Evolutionary conservation across 768 basidiomycete species (phyloP), one percentile per base, ranked within the genome.

Genomic region (Coprinellus micaceus): DNA sequence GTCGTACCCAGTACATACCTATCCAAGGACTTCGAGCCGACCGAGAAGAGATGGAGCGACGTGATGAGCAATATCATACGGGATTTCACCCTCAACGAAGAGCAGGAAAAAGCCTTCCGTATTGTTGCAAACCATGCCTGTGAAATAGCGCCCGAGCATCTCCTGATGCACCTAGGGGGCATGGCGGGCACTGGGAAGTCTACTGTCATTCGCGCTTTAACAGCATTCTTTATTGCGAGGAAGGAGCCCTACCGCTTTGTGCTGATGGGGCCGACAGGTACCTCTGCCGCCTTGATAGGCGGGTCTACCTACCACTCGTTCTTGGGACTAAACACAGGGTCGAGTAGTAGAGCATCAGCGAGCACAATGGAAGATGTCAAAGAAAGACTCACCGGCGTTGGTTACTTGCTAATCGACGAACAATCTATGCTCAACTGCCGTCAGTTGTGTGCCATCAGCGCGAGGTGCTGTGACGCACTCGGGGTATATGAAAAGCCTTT

Each of bases 261-360:
- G 1, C 24, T 62, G 2, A 40, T 69, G 2, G 67, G 63, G 11
- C 67, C 67, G 1, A 71, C 67, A 7, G 69, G 69, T 0, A 37
- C 63, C 9, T 62, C 67, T 7, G 69, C 71, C 7, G 60, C 63
- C 0, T 21, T 65, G 2, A 12, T 72, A 0, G 57, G 53, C 13
- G 70, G 71, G 0, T 66, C 63, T 1, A 72, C 70, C 1, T 68
- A 69, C 44, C 70, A 70, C 40, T 67, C 43, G 7, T 45, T n/a
- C 43, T 19, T 45, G n/a, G 30, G 43, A 19, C 7, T 45, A 10
- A 45, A n/a, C 9, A 37, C 36, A 9, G 36, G 36, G 36, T 9
- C 9, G 17, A 9, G 9, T 37, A 37, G 17, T 9, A 17, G 36
- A 9, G 17, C 9, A 9, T 9, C 9, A 9, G 36, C 36, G 9